phyloP scores from a whole-genome alignment of 106 monocot genomes.

The Phalaenopsis equestris region DNA sequence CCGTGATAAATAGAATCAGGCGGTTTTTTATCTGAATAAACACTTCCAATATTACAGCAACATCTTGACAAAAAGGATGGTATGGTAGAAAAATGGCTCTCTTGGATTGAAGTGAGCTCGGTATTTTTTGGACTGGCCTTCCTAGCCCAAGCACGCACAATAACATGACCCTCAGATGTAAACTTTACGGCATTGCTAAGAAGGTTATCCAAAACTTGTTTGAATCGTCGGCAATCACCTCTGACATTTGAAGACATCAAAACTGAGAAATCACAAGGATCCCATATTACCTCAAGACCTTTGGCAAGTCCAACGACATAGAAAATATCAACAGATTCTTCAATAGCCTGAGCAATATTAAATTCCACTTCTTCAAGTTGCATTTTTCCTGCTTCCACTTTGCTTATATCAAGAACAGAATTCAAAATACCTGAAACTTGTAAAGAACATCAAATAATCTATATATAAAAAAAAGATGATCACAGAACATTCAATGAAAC shows the following conservation, averaged over 20 bases:
- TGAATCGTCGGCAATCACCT: constrained; percentile 63
- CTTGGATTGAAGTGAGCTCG: constrained; percentile 1
- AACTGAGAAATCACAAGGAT: constrained; percentile 84
- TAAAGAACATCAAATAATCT: not conserved
- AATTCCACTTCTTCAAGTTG: constrained; percentile 76
- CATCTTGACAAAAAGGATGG: constrained; percentile 6
- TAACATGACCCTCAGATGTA: constrained; percentile 55
- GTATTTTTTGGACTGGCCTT: constrained; percentile 14
- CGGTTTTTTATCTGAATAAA: not conserved
- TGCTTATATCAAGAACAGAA: constrained; percentile 77
- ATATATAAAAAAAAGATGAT: not conserved
- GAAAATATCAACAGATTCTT: constrained; percentile 67
- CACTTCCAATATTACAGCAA: constrained; percentile 11
- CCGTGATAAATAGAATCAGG: constrained; percentile 5
- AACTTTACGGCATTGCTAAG: constrained; percentile 89
- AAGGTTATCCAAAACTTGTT: constrained; percentile 76
- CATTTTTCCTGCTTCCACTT: constrained; percentile 91
- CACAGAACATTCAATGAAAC: not conserved
- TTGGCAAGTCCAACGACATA: constrained; percentile 59
- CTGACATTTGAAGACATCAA: constrained; percentile 35
- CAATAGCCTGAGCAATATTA: constrained; percentile 53
- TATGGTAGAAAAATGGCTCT: constrained; percentile 6
- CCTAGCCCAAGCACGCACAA: constrained; percentile 61
- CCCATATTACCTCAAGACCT: constrained; percentile 85
- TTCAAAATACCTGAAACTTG: constrained; percentile 62